phyloP scores from a whole-genome alignment of 805 yeast species.

The Nakazawaea wickerhamii region DNA sequence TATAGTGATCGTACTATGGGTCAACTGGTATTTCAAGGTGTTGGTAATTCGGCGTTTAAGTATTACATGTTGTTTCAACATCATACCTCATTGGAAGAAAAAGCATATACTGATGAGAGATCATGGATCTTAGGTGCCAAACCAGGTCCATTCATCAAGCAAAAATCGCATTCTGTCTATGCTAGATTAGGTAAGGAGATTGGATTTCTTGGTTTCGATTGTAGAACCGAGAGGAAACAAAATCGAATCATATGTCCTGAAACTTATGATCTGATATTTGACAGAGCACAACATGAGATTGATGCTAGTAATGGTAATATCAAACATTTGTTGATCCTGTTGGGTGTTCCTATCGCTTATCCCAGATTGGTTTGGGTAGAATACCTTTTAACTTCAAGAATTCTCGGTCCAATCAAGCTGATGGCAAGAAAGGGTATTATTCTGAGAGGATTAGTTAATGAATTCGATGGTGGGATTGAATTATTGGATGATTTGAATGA shows the following conservation, averaged over 20 bases:
- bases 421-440: slow-evolving; percentile 58
- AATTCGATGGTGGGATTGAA: slow-evolving; percentile 89
- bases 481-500: slow-evolving; percentile 90
- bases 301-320: slow-evolving; percentile 43
- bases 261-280: slow-evolving; percentile 59
- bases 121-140: slow-evolving; percentile 57
- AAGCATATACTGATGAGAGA: slow-evolving; percentile 34
- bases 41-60: slow-evolving; percentile 77
- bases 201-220: slow-evolving; percentile 77
- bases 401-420: slow-evolving; percentile 59
- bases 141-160: slow-evolving; percentile 65
- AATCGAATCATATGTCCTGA: slow-evolving; percentile 46
- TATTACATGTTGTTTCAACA: slow-evolving; percentile 93
- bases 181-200: slow-evolving; percentile 71
- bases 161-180: slow-evolving; percentile 62
- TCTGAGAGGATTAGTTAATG: slow-evolving; percentile 74
- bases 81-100: slow-evolving; percentile 49
- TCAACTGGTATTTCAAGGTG: slow-evolving; percentile 57
- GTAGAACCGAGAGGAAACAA: slow-evolving; percentile 83
- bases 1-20: slow-evolving; percentile 73
- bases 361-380: slow-evolving; percentile 94
- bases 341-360: slow-evolving; percentile 94
- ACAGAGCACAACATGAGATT: slow-evolving; percentile 54
- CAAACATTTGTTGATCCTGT: slow-evolving; percentile 73
- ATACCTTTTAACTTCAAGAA: slow-evolving; percentile 54